Evolutionary conservation across 495 filamentous ascomycete genomes (phyloP).

Genomic region (Elasticomyces elasticus): DNA sequence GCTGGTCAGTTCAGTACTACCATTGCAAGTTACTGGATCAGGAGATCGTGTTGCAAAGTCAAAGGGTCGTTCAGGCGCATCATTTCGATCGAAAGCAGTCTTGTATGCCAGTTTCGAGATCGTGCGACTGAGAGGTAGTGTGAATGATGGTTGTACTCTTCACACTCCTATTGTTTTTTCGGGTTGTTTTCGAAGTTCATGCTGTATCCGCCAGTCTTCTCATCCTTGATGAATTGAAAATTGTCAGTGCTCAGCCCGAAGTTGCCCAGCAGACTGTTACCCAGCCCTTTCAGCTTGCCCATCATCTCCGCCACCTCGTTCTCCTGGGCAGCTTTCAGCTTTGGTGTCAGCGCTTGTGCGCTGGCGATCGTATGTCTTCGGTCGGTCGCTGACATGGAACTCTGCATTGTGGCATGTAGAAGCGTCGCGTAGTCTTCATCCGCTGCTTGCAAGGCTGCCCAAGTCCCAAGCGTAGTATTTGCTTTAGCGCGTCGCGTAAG

Average conservation of each 20-base stretch:
- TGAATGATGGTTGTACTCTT: no score
- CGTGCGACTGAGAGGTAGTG: no score
- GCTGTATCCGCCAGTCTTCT: slow-evolving; percentile 80
- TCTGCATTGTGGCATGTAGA: slow-evolving; percentile 24
- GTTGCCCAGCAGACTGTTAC: slow-evolving; percentile 82
- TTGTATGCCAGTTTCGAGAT: no score
- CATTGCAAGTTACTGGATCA: no score
- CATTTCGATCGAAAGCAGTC: no score
- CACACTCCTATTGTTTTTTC: no score
- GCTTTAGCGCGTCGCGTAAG: slow-evolving; percentile 77
- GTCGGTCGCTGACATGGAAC: slow-evolving; percentile 53
- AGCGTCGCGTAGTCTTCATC: slow-evolving; percentile 45
- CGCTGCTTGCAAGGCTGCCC: slow-evolving; percentile 73
- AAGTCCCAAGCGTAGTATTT: slow-evolving; percentile 57
- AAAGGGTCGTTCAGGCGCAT: no score
- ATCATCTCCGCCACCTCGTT: slow-evolving; percentile 92
- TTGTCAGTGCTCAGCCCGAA: slow-evolving; percentile 89
- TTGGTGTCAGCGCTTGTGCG: slow-evolving; percentile 51
- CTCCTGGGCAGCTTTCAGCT: slow-evolving; percentile 65
- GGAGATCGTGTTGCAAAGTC: no score
- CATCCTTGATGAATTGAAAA: slow-evolving; percentile 87
- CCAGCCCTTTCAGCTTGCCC: slow-evolving; percentile 88
- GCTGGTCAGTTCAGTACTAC: no score
- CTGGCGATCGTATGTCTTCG: slow-evolving; percentile 54
- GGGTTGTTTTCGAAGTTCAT: slow-evolving; percentile 61